Conservation (phyloP, 805 yeast species). For the Tetrapisispora taiwanensis region DNA sequence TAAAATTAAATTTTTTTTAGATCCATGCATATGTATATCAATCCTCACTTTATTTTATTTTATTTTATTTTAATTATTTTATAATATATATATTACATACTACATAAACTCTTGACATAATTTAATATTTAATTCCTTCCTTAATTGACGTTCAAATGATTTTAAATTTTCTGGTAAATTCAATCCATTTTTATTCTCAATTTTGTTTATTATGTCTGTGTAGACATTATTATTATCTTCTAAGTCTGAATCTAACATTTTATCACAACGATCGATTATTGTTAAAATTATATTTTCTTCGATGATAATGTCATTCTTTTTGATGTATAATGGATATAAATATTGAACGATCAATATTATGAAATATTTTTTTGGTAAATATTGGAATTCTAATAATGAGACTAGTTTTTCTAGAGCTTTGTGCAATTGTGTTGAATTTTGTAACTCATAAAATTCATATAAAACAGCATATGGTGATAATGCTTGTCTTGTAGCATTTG, state of each 20-base stretch:
- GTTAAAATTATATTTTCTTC: conserved; percentile 16
- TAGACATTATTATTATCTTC: conserved; percentile 12
- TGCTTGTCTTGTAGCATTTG: conserved; percentile 56
- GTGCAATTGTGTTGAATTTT: conserved; percentile 19
- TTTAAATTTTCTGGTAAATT: conserved; percentile 12
- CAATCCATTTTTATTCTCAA: neutral
- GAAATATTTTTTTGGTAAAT: conserved; percentile 23
- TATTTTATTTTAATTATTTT: no score
- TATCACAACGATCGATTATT: conserved; percentile 19
- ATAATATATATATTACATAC: neutral
- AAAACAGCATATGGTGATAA: conserved; percentile 64
- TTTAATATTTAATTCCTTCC: conserved; percentile 19
- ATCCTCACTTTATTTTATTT: no score
- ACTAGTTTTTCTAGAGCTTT: conserved; percentile 17
- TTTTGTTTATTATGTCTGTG: conserved; percentile 6
- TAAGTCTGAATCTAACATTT: conserved; percentile 15
- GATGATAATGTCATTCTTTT: conserved; percentile 12
- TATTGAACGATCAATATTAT: conserved; percentile 20
- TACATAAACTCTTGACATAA: conserved; percentile 26
- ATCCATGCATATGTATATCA: no score
- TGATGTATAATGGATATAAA: conserved; percentile 20
- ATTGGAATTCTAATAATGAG: conserved; percentile 19
- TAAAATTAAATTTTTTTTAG: no score
- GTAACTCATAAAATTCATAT: conserved; percentile 36
- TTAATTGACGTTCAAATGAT: conserved; percentile 12